Evolutionary conservation across 495 filamentous ascomycete species (phyloP), one percentile per base, ranked within the genome.

Genomic region (Daldinia decipiens): DNA sequence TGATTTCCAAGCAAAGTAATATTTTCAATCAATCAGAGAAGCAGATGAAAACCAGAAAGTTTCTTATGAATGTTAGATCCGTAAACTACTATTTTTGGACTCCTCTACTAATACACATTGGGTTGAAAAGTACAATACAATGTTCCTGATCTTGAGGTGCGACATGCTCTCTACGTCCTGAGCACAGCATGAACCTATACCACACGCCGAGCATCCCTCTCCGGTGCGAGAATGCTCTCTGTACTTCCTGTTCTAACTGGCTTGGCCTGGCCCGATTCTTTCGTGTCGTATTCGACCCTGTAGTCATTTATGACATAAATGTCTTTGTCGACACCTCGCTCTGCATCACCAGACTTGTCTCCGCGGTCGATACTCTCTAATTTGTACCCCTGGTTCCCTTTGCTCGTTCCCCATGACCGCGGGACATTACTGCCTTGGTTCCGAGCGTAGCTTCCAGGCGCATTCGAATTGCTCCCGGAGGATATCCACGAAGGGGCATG

Each of bases 241-340:
- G 51, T 55, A 27, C 50, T 63, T 2, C 51, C 24, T 32, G 24
- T 51, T 26, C 34, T 45, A 26, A 8, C 21, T 2, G 24, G 31
- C 1, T 11, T 5, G 4, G 19, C 3, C 19, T 5, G 43, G 19
- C 4, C 12, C 17, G 59, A 4, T n/a, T 8, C 13, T 17, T 39
- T 19, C 11, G 47, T 2, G n/a, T 55, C 50, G 17, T 63, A 63
- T 15, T 43, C 36, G 31, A 63, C 47, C 0, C 50, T 17, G 17
- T 40, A 63, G 1, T 43, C 38, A 24, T 55, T 63, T 8, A 34
- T 39, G n/a, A 63, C 36, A 32, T 45, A 43, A 15, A 63, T 63
- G 17, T 52, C 31, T 4, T 40, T 62, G 7, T 55, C n/a, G 15
- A 21, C 29, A 24, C 1, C 32, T 43, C 15, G 50, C 4, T 11